These are phyloP conservation scores for Eucalyptus shirleyi DNA, from an alignment of 345 rosid genomes.

Conservation along the genomic window DNA sequence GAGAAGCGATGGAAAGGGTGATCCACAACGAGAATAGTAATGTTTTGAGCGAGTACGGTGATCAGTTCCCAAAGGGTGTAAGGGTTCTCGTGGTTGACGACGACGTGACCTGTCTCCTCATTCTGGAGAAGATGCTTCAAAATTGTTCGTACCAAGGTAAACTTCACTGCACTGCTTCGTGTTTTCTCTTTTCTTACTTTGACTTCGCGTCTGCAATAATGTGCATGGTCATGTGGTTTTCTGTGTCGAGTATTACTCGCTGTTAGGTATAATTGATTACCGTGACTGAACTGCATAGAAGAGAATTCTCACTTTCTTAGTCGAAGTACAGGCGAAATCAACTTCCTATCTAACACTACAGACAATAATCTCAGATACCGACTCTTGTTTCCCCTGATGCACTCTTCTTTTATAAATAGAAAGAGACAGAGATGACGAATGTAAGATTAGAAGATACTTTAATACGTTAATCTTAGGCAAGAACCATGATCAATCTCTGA, in stretches of 20 bases:
- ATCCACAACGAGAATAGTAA: neutral
- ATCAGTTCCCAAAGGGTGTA: neutral
- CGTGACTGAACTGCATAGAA: neutral
- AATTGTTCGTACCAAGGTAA: neutral
- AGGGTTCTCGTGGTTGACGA: neutral
- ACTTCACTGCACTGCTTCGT: neutral
- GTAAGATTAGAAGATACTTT: neutral
- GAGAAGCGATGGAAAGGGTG: neutral
- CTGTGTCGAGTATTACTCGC: neutral
- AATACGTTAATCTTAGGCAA: neutral
- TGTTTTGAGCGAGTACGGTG: neutral
- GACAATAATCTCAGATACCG: constrained; percentile 33
- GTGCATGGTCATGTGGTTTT: neutral
- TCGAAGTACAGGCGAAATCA: constrained; percentile 15
- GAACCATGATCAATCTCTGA: neutral
- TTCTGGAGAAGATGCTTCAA: neutral
- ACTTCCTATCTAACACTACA: constrained; percentile 41
- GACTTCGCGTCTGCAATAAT: too few species aligned
- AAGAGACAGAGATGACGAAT: neutral
- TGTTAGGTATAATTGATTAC: neutral
- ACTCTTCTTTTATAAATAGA: constrained; percentile 24
- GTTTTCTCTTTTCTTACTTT: neutral
- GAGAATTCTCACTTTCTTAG: neutral
- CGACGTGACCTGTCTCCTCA: neutral
- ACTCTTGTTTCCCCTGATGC: constrained; percentile 33